Evolutionary conservation across 2,329 filamentous ascomycete genomes (phyloP).

Genomic region (Chrysosporium queenslandicum): DNA sequence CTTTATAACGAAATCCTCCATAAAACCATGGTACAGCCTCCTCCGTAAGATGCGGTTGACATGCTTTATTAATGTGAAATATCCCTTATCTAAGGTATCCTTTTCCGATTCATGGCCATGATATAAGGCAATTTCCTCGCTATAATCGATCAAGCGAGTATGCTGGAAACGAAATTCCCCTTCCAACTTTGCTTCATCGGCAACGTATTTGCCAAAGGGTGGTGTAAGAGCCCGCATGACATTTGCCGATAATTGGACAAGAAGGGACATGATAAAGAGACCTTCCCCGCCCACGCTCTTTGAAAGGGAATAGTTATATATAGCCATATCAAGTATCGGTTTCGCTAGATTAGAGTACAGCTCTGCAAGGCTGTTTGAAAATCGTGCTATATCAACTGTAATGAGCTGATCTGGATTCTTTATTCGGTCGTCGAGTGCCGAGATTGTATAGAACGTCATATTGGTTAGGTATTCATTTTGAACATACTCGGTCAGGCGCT

Average conservation of each 20-base stretch:
- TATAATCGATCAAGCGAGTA: constrained; percentile 87
- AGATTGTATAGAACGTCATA: constrained; percentile 95
- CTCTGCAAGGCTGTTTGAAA: constrained; percentile 89
- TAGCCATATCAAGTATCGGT: constrained; percentile 85
- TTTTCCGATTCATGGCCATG: constrained; percentile 89
- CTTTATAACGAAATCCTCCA: constrained; percentile 99
- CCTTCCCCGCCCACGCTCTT: constrained; percentile 94
- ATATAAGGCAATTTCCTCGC: constrained; percentile 89
- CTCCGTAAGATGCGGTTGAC: constrained; percentile 88
- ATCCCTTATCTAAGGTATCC: constrained; percentile 92
- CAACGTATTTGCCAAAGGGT: constrained; percentile 94
- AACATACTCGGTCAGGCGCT: constrained; percentile 83
- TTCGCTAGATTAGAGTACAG: constrained; percentile 95
- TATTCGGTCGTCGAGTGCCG: constrained; percentile 89
- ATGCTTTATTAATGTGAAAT: constrained; percentile 98
- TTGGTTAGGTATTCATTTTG: constrained; percentile 95
- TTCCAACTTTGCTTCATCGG: constrained; percentile 86
- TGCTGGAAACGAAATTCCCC: constrained; percentile 96
- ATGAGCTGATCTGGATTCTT: constrained; percentile 98
- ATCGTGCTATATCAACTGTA: constrained; percentile 90
- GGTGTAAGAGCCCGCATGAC: constrained; percentile 91
- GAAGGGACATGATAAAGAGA: constrained; percentile 84
- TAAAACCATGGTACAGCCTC: constrained; percentile 93
- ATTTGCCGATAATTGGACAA: constrained; percentile 86
- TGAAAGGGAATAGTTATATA: constrained; percentile 91